Percentiles rank a stretch among this genome's conserved stretches.
These are phyloP conservation scores for Wickerhamomyces pijperi DNA, from an alignment of 805 yeast species.

Conservation along the genomic window DNA sequence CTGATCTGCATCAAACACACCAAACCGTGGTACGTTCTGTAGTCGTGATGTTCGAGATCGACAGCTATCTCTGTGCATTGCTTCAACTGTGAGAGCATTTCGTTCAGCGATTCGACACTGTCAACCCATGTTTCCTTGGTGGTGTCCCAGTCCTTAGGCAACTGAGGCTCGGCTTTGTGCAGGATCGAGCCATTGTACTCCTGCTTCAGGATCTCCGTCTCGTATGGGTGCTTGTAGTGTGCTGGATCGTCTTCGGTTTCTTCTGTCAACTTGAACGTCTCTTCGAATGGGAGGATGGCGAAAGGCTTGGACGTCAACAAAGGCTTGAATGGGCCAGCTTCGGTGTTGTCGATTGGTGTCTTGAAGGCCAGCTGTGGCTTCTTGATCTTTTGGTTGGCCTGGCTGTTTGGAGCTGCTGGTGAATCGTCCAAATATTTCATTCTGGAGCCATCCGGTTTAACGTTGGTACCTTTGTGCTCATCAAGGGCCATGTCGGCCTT, in stretches of 20 bases:
- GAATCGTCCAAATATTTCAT: constrained; percentile 43
- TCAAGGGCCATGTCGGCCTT: constrained; percentile 64
- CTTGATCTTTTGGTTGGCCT: constrained; percentile 22
- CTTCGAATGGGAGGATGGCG: constrained; percentile 45
- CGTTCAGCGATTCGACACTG: constrained; percentile 34
- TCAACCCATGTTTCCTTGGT: constrained; percentile 68
- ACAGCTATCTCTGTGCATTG: constrained; percentile 64
- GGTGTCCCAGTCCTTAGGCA: constrained; percentile 52
- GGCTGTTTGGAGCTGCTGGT: constrained; percentile 7
- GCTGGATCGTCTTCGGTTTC: constrained; percentile 33
- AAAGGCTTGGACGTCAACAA: constrained; percentile 62
- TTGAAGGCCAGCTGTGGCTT: constrained; percentile 67
- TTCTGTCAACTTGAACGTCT: constrained; percentile 29
- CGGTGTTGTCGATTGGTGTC: constrained; percentile 54
- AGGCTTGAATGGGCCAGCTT: constrained; percentile 68
- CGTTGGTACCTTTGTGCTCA: constrained; percentile 12
- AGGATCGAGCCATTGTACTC: constrained; percentile 56
- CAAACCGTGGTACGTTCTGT: constrained; percentile 79
- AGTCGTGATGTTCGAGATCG: constrained; percentile 94
- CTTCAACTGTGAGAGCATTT: constrained; percentile 44
- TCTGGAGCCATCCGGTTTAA: constrained; percentile 5
- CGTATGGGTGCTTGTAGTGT: constrained; percentile 76
- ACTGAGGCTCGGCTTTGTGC: constrained; percentile 31
- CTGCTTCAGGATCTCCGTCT: constrained; percentile 55
- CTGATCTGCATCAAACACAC: constrained; percentile 92